Conservation (phyloP, 202 grass and related monocot species). For the Setaria viridis region DNA sequence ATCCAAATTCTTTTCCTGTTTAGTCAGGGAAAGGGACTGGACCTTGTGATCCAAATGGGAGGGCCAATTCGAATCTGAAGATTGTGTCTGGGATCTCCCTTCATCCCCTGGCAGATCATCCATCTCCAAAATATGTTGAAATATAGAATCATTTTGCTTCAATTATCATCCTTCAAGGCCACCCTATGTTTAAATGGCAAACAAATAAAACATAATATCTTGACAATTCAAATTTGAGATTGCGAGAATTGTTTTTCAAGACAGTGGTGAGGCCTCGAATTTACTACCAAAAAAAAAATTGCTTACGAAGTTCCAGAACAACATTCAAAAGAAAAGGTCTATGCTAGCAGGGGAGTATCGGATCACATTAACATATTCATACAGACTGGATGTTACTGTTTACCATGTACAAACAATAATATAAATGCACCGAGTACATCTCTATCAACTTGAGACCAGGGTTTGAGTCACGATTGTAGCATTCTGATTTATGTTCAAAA, state of each 20-base stretch:
- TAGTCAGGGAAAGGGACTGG: conserved; percentile 53
- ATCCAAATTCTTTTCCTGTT: conserved; percentile 44
- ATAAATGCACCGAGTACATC: neutral
- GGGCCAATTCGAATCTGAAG: conserved; percentile 55
- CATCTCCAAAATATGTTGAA: conserved; percentile 56
- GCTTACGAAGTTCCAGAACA: neutral
- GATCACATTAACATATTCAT: neutral
- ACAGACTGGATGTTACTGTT: neutral
- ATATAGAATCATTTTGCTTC: conserved; percentile 61
- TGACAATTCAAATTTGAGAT: neutral
- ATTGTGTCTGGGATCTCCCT: conserved; percentile 49
- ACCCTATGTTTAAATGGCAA: conserved; percentile 29
- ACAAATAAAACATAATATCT: conserved; percentile 15
- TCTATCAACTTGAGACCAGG: neutral
- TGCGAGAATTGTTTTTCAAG: neutral
- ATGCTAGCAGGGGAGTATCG: neutral
- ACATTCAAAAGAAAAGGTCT: neutral
- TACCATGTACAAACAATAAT: neutral
- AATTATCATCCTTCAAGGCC: conserved; percentile 59
- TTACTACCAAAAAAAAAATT: neutral
- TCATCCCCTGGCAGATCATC: conserved; percentile 64
- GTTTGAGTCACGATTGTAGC: neutral
- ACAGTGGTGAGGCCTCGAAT: neutral
- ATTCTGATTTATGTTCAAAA: neutral
- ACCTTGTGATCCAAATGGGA: conserved; percentile 57